Percentiles rank a stretch among this genome's conserved stretches.
Evolutionary conservation across 2,329 filamentous ascomycete species (phyloP).

Genomic region (Colletotrichum melonis): DNA sequence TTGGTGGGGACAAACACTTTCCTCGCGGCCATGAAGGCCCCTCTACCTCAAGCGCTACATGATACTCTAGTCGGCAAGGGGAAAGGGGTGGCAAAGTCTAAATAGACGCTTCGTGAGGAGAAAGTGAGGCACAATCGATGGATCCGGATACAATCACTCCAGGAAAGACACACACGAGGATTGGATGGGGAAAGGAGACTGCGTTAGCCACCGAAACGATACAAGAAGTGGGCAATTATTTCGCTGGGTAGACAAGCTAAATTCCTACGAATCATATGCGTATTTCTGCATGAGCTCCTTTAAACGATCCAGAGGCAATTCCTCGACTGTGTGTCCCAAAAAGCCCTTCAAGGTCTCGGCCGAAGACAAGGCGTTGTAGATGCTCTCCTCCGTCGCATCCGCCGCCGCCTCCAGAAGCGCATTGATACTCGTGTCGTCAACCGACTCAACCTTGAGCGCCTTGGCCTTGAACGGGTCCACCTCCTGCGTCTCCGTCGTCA

Average conservation of each 20-base stretch:
- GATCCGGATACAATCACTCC: not conserved
- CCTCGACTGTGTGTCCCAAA: conserved; percentile 60
- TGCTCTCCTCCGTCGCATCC: conserved; percentile 73
- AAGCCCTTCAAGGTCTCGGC: conserved; percentile 69
- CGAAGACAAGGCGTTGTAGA: conserved; percentile 73
- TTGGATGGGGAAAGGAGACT: no score
- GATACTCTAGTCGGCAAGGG: conserved; percentile 1
- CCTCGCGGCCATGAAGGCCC: not conserved
- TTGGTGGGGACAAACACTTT: not conserved
- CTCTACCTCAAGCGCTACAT: not conserved
- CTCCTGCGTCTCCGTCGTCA: conserved; percentile 41
- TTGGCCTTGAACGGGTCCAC: conserved; percentile 55
- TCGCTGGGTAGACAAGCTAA: not conserved
- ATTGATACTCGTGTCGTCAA: conserved; percentile 71
- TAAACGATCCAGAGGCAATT: conserved; percentile 58
- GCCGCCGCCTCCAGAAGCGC: conserved; percentile 70
- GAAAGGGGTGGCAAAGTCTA: not conserved
- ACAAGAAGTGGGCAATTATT: not conserved
- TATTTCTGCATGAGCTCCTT: conserved; percentile 58
- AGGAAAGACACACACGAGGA: not conserved
- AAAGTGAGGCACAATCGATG: not conserved
- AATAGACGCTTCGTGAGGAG: not conserved
- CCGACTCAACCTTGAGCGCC: conserved; percentile 52
- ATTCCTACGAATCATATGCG: conserved; percentile 38
- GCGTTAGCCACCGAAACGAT: not conserved